Evolutionary conservation across 345 rosid genomes (phyloP).

Genomic region (Populus ilicifolia): DNA sequence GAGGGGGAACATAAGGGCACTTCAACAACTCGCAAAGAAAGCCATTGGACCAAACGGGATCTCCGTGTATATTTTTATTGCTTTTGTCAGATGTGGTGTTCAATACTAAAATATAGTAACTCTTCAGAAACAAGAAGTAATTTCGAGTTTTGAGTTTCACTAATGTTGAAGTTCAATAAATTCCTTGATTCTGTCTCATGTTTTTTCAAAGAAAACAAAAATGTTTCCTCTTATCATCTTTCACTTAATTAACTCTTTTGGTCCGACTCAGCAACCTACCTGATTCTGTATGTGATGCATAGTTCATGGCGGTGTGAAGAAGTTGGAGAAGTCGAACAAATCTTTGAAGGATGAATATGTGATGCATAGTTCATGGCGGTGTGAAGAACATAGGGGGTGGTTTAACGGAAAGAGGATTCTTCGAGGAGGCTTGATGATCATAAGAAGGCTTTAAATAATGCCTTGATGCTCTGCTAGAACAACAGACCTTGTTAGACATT

Average conservation of each 20-base stretch:
- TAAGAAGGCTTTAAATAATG: background rate
- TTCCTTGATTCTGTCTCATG: too few species aligned
- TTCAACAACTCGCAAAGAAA: conserved; percentile 4
- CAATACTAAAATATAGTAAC: background rate
- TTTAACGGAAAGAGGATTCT: conserved; percentile 42
- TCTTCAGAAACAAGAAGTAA: too few species aligned
- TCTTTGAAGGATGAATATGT: conserved; percentile 37
- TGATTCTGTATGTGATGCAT: too few species aligned
- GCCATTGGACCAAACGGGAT: conserved; percentile 17
- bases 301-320: too few species aligned
- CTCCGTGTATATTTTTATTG: conserved; percentile 15
- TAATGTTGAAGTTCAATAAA: conserved; percentile 25
- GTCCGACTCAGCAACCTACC: too few species aligned
- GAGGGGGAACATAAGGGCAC: conserved; percentile 16
- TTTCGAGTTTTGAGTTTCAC: background rate
- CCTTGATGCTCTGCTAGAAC: too few species aligned
- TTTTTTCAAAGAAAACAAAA: too few species aligned
- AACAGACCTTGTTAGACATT: too few species aligned
- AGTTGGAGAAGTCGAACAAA: background rate
- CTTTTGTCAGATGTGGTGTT: background rate
- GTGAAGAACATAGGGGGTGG: conserved; percentile 45
- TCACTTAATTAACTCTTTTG: too few species aligned
- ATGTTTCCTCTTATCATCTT: too few species aligned
- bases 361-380: conserved; percentile 52
- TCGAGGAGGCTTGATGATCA: conserved; percentile 45